A percentile compares a stretch with the other conserved stretches of the same genome.
phyloP scores from a whole-genome alignment of 371 early-diverging fungal species.

The Apophysomyces sp. region DNA sequence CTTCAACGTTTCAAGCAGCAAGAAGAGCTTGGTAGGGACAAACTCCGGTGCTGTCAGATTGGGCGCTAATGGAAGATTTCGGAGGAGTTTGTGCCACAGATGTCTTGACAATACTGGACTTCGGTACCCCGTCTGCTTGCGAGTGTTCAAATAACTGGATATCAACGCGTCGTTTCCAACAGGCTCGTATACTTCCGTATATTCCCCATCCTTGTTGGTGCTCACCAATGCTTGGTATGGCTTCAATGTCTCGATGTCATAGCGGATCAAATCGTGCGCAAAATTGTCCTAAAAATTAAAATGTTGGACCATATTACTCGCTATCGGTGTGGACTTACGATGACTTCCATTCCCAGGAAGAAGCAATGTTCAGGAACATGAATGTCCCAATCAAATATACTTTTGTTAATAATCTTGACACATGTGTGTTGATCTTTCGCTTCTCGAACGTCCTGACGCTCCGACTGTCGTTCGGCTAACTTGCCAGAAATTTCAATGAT shows the following conservation, averaged over 20 bases:
- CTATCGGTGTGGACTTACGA: conserved; percentile 60
- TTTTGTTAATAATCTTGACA: conserved; percentile 83
- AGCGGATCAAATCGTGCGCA: conserved; percentile 92
- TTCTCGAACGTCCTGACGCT: conserved; percentile 50
- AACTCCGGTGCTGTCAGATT: conserved; percentile 87
- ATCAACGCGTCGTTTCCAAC: conserved; percentile 76
- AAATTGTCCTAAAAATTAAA: conserved; percentile 77
- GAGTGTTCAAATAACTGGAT: conserved; percentile 62
- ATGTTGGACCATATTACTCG: conserved; percentile 2
- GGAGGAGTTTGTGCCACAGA: conserved; percentile 49
- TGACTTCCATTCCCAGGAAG: conserved; percentile 92
- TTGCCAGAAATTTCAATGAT: conserved; percentile 91
- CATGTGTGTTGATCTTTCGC: conserved; percentile 50
- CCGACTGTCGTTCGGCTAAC: conserved; percentile 72
- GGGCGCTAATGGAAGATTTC: conserved; percentile 78
- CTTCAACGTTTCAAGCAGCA: conserved; percentile 74
- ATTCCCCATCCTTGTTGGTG: conserved; percentile 80
- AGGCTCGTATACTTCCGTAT: conserved; percentile 82
- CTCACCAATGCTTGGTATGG: conserved; percentile 84
- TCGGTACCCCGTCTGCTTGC: conserved; percentile 54
- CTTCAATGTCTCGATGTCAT: conserved; percentile 67
- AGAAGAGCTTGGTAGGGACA: conserved; percentile 86
- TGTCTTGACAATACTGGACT: conserved; percentile 62
- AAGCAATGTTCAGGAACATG: conserved; percentile 76
- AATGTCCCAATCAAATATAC: conserved; percentile 90